Evolutionary conservation across 257 asterid species (phyloP).

Genomic region (Marsdenia floribunda): DNA sequence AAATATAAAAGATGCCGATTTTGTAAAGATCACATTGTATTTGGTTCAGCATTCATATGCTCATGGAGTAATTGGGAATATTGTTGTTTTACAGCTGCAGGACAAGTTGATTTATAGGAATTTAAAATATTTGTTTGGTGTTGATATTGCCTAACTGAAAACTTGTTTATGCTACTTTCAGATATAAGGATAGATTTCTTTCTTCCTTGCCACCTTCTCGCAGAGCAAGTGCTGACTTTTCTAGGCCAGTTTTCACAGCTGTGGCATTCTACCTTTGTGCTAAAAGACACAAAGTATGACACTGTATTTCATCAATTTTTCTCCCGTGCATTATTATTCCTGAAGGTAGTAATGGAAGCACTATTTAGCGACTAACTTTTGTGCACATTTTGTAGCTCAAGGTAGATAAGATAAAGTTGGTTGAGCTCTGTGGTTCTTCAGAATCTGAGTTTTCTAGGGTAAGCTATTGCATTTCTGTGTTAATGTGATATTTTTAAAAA

Average conservation of each 20-base stretch:
- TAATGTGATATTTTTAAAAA: not conserved
- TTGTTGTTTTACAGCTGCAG: not conserved
- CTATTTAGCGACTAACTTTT: not conserved
- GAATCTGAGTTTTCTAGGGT: constrained; percentile 81
- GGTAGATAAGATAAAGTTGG: constrained; percentile 72
- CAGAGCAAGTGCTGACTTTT: constrained; percentile 73
- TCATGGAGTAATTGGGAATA: not conserved
- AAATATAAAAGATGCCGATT: not conserved
- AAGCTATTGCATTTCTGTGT: constrained; percentile 19
- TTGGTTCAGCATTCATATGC: not conserved
- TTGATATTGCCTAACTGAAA: not conserved
- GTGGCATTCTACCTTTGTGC: constrained; percentile 76
- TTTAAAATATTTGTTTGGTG: not conserved
- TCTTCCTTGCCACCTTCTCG: constrained; percentile 83
- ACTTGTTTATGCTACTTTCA: constrained; percentile 16
- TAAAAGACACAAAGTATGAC: constrained; percentile 71
- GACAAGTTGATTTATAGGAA: not conserved
- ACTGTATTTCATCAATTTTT: constrained; percentile 1
- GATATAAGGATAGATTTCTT: constrained; percentile 79
- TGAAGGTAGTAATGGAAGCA: not conserved
- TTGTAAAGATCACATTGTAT: not conserved
- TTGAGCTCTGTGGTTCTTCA: constrained; percentile 84
- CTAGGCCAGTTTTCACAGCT: constrained; percentile 82
- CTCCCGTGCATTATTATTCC: not conserved
- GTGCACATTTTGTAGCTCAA: constrained; percentile 51